Evolutionary conservation across 768 basidiomycete genomes (phyloP).

Genomic region (Hericium coralloides): DNA sequence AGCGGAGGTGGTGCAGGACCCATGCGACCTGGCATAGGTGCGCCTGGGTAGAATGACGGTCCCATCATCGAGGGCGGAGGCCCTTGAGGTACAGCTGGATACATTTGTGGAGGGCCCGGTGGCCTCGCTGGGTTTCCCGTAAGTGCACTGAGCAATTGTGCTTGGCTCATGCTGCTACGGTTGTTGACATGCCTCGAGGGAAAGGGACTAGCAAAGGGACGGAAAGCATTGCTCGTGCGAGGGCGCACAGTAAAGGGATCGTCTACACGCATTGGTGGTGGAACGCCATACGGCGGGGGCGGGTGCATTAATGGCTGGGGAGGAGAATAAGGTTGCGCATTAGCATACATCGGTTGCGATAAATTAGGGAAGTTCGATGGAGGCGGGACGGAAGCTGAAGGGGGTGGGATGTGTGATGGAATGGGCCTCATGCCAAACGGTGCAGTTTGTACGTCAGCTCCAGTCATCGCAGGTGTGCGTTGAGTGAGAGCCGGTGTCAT

Average conservation of each 20-base stretch:
- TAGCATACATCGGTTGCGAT: constrained; percentile 13
- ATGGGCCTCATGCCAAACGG: not conserved
- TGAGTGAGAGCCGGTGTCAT: constrained; percentile 33
- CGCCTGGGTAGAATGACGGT: constrained; percentile 5
- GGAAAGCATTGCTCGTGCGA: constrained; percentile 26
- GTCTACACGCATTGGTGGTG: constrained; percentile 4
- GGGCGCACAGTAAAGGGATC: constrained; percentile 27
- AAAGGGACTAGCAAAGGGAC: constrained; percentile 13
- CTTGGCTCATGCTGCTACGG: constrained; percentile 44
- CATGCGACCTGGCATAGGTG: constrained; percentile 2
- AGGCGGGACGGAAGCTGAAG: constrained; percentile 9
- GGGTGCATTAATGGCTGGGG: constrained; percentile 7
- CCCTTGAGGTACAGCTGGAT: not conserved
- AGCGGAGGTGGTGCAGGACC: constrained; percentile 7
- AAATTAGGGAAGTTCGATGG: constrained; percentile 13
- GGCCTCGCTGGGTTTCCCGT: constrained; percentile 20
- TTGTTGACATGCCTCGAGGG: constrained; percentile 10
- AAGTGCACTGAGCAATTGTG: constrained; percentile 37
- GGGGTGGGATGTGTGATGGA: not conserved
- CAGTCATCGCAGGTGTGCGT: not conserved
- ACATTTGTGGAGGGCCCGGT: constrained; percentile 6
- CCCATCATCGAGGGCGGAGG: constrained; percentile 4
- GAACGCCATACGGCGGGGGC: constrained; percentile 7
- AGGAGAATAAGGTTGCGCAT: constrained; percentile 11
- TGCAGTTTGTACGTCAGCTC: not conserved